Conservation (phyloP, 345 rosid genomes). For the Bretschneidera sinensis region DNA sequence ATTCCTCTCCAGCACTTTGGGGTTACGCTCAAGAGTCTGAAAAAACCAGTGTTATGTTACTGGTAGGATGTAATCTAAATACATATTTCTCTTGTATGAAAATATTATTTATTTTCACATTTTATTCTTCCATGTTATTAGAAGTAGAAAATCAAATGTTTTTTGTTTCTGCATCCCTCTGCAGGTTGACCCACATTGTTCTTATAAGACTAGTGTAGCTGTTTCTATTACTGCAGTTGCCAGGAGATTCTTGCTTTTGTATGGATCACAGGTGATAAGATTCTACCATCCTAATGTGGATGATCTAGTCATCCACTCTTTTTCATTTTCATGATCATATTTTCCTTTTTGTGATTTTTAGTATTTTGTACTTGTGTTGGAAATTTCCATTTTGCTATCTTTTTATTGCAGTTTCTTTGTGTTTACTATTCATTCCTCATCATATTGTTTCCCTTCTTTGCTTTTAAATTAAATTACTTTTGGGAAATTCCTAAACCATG, state of each 20-base stretch:
- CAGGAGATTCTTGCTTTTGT: slow-evolving; percentile 73
- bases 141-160: slow-evolving; percentile 4
- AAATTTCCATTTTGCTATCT: no score
- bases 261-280: slow-evolving; percentile 60
- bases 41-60: slow-evolving; percentile 64
- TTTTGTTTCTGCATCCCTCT: slow-evolving; percentile 20
- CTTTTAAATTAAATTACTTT: no score
- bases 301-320: background rate
- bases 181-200: slow-evolving; percentile 98
- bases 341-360: no score
- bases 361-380: no score
- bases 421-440: background rate
- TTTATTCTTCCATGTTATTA: slow-evolving; percentile 1
- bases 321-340: background rate
- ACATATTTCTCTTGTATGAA: slow-evolving; percentile 8
- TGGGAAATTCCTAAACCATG: no score
- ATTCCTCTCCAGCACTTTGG: slow-evolving; percentile 82
- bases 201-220: slow-evolving; percentile 57
- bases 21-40: slow-evolving; percentile 60
- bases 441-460: no score
- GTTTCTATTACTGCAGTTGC: slow-evolving; percentile 70
- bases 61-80: slow-evolving; percentile 41
- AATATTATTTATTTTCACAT: slow-evolving; percentile 9
- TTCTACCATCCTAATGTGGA: background rate
- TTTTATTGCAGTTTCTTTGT: background rate